Conservation (phyloP, 1,139 yeast genomes). For the Pichia sp. region DNA sequence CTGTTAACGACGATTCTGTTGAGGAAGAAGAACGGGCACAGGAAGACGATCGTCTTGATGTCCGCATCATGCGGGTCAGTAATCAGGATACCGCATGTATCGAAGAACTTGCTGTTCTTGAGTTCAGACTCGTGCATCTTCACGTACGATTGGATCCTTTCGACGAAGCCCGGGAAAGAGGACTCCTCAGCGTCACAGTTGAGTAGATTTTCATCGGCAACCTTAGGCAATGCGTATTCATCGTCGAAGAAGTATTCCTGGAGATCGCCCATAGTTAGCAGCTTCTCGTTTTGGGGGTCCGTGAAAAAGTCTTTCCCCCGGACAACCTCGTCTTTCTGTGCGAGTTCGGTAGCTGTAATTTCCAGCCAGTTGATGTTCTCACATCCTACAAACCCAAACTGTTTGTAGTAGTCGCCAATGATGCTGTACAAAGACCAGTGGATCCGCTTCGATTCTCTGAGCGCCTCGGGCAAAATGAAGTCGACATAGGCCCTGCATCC, state of each 20-base stretch:
- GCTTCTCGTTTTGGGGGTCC: neutral
- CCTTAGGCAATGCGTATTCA: neutral
- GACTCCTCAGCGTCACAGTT: constrained; percentile 4
- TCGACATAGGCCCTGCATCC: neutral
- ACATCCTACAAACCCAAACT: constrained; percentile 16
- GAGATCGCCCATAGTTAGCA: constrained; percentile 3
- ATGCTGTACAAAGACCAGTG: constrained; percentile 33
- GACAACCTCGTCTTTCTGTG: neutral
- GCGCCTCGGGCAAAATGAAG: neutral
- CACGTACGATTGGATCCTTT: constrained; percentile 5
- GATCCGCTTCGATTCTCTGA: constrained; percentile 10
- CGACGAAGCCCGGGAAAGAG: constrained; percentile 1
- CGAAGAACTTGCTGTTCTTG: neutral
- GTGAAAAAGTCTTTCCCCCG: neutral
- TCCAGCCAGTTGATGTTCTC: constrained; percentile 7
- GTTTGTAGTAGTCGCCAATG: constrained; percentile 32
- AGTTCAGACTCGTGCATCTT: constrained; percentile 1
- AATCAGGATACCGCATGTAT: constrained; percentile 10
- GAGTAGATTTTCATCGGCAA: constrained; percentile 1
- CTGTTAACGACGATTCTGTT: constrained; percentile 5
- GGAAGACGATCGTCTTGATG: constrained; percentile 4
- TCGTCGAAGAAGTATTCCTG: constrained; percentile 2
- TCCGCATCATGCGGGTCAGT: neutral
- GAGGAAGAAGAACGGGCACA: constrained; percentile 9
- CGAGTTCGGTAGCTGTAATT: neutral